Conservation (phyloP, 306 rosid genomes). For the Parietaria judaica region DNA sequence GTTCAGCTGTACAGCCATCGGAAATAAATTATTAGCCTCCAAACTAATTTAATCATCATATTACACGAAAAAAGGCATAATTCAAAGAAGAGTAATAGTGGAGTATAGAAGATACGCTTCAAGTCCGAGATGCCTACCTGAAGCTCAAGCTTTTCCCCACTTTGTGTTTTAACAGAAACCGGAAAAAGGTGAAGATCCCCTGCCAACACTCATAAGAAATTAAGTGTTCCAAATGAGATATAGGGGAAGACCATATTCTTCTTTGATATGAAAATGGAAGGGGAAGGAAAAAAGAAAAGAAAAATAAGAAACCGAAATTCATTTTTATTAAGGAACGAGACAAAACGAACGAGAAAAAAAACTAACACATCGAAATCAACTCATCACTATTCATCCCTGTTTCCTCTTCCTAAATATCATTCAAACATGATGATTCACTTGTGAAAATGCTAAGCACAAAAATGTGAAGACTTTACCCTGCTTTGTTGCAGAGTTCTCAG, state of each 20-base stretch:
- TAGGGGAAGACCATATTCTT: too few relatives aligned
- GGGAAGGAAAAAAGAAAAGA: too few relatives aligned
- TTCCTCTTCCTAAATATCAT: too few relatives aligned
- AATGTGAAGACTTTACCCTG: constrained; percentile 51
- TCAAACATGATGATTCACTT: not conserved
- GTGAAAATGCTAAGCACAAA: not conserved
- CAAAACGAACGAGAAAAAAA: too few relatives aligned
- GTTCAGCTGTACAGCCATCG: constrained; percentile 55
- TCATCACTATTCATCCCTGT: too few relatives aligned
- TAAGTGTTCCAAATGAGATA: too few relatives aligned
- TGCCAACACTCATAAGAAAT: constrained; percentile 27
- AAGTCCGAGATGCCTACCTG: constrained; percentile 49
- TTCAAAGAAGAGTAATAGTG: not conserved
- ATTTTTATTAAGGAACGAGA: too few relatives aligned
- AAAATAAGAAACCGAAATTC: too few relatives aligned
- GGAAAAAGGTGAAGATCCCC: constrained; percentile 93
- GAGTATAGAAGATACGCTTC: constrained; percentile 6
- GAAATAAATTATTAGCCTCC: constrained; percentile 15
- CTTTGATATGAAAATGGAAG: too few relatives aligned
- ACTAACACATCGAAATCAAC: too few relatives aligned
- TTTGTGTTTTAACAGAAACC: constrained; percentile 78
- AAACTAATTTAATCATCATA: not conserved
- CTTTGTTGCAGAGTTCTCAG: constrained; percentile 36
- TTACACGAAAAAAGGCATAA: not conserved
- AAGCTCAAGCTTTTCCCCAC: constrained; percentile 90